A percentile compares a stretch with the other conserved stretches of the same genome.
phyloP scores from a whole-genome alignment of 2,329 filamentous ascomycete genomes.

The Ophiocordyceps camponoti-rufipedis region DNA sequence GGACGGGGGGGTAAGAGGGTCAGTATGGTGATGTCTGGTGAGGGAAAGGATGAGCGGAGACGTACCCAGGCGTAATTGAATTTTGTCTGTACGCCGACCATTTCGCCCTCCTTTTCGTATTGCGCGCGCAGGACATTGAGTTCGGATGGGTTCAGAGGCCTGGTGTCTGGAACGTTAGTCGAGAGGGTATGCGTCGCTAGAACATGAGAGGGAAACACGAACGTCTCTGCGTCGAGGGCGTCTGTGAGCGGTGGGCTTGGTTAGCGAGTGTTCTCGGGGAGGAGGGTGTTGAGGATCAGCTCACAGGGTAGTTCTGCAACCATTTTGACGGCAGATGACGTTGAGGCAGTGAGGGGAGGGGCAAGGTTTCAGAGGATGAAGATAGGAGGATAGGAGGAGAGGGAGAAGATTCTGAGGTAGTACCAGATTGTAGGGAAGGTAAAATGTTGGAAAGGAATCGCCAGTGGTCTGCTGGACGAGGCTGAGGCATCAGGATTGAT shows the following conservation, averaged over 20 bases:
- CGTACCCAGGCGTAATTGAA: slow-evolving; percentile 98
- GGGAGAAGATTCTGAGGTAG: not conserved
- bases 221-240: slow-evolving; percentile 95
- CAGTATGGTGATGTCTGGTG: not conserved
- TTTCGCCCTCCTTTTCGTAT: slow-evolving; percentile 94
- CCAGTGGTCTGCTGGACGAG: no score
- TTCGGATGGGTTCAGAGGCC: slow-evolving; percentile 78
- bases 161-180: slow-evolving; percentile 13
- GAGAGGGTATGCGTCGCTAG: not conserved
- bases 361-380: not conserved
- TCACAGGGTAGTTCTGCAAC: slow-evolving; percentile 30
- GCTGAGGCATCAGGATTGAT: not conserved
- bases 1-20: slow-evolving; percentile 1
- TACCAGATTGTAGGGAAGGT: not conserved
- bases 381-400: not conserved
- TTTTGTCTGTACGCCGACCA: slow-evolving; percentile 93
- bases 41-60: not conserved
- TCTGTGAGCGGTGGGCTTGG: slow-evolving; percentile 32
- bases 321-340: slow-evolving; percentile 15
- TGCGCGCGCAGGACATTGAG: slow-evolving; percentile 83
- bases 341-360: not conserved
- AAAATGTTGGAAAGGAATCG: not conserved
- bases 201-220: slow-evolving; percentile 10
- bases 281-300: slow-evolving; percentile 5
- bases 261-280: not conserved